Base-by-base conservation (phyloP, 352 stramenopile species). In the Phytopythium montanum region DNA sequence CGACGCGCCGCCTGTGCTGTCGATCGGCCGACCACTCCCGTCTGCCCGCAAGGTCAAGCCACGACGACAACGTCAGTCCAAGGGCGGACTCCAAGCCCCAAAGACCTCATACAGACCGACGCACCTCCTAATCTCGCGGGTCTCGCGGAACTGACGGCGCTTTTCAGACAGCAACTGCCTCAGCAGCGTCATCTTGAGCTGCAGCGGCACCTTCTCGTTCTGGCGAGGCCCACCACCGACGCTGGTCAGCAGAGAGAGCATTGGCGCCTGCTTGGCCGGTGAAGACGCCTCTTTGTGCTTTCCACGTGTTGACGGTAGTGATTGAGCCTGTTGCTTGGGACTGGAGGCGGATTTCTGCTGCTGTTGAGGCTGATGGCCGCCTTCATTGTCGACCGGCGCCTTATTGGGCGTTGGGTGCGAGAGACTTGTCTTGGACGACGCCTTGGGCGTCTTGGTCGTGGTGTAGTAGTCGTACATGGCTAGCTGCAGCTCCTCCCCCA, bases 391-490 rank as follows among this genome's bases (percentile, higher is more conserved):
- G 14, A 8, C 3, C 26, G 49, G 29, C 12, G 49, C 31, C 21
- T 55, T 36, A 3, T 18, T 41, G 34, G 34, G 7, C 4, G 18
- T 41, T 12, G 34, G 10, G 13, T 6, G 18, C 34, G 34, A 12
- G 18, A 19, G 34, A 16, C 34, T 41, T 5, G 34, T 3, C 10
- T 41, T 41, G 34, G 34, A 41, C 34, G 34, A 28, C 4, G 49
- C 25, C 7, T 46, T 57, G 7, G 51, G 33, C 12, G 34, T 2
- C 25, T 48, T 57, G 8, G 50, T 66, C 14, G 72, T 68, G 0
- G 66, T 65, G 66, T 81, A 86, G 62, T 85, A 79, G 42, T 90
- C 80, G 42, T 72, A 69, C 74, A 88, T 88, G 46, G 78, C 74
- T 28, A 72, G 61, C 31, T 87, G 72, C 39, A 88, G 71, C 36